A percentile compares a stretch with the other conserved stretches of the same genome.
Evolutionary conservation across 83 land plant genomes (phyloP).

Genomic region (Picea abies): DNA sequence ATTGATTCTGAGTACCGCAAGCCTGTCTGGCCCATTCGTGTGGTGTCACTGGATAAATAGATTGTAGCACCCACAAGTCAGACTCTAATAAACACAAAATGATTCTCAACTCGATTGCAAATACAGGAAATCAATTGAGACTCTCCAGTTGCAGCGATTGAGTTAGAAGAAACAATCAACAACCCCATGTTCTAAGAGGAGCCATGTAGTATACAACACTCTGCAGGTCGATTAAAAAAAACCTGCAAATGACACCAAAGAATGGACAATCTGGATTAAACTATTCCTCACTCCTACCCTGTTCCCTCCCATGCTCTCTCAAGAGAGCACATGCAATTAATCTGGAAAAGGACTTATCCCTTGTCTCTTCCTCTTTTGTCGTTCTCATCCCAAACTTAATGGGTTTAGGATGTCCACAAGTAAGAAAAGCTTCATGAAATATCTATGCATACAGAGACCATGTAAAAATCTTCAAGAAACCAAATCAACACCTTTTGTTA

Average conservation of each 20-base stretch:
- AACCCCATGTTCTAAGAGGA: neutral
- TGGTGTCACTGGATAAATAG: neutral
- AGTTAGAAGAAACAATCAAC: neutral
- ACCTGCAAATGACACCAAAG: neutral
- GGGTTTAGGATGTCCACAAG: neutral
- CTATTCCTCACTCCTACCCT: constrained; percentile 5
- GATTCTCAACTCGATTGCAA: neutral
- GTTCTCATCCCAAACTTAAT: neutral
- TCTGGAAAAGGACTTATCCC: neutral
- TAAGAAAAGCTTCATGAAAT: neutral
- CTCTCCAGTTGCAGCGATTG: neutral
- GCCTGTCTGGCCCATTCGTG: neutral
- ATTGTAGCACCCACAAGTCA: neutral
- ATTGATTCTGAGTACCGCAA: neutral
- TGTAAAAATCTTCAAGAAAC: neutral
- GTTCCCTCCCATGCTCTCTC: neutral
- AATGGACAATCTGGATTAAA: neutral
- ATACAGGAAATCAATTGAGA: neutral
- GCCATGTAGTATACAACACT: neutral
- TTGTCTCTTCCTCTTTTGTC: neutral
- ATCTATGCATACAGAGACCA: neutral
- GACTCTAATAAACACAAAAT: neutral
- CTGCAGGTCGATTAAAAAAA: neutral
- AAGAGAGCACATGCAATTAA: constrained; percentile 1
- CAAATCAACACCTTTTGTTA: neutral